Percentiles rank a stretch among this genome's conserved stretches.
These are phyloP conservation scores for Podospora tetraspora DNA, from an alignment of 495 filamentous ascomycete genomes.

Conservation along the genomic window DNA sequence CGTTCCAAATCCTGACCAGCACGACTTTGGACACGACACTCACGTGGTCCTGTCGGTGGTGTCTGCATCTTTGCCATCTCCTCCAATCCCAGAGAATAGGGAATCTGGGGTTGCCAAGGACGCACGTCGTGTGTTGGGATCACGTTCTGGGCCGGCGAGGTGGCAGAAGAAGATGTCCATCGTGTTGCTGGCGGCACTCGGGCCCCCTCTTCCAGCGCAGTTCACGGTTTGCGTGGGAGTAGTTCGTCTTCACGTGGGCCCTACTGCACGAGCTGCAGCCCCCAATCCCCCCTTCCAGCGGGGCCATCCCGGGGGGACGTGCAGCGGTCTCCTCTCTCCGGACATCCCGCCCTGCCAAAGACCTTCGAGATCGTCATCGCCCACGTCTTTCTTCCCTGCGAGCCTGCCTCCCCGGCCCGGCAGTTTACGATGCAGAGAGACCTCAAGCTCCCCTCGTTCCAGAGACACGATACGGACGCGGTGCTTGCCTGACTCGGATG, in stretches of 20 bases:
- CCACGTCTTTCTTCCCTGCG: background rate
- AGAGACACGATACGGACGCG: background rate
- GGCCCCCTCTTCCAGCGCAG: conserved; percentile 1
- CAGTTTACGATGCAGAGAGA: background rate
- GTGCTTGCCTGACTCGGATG: background rate
- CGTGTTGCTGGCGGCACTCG: conserved; percentile 2
- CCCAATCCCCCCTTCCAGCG: conserved; percentile 10
- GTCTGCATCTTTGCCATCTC: background rate
- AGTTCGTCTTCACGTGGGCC: conserved; percentile 19
- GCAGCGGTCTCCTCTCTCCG: background rate
- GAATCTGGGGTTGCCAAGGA: conserved; percentile 13
- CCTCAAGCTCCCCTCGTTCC: background rate
- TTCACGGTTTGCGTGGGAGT: conserved; percentile 13
- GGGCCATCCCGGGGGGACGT: conserved; percentile 11
- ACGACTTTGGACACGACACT: background rate
- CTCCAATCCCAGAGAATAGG: background rate
- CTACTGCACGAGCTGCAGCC: conserved; percentile 17
- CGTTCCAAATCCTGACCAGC: background rate
- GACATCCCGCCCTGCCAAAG: background rate
- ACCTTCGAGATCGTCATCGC: background rate
- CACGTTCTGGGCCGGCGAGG: background rate
- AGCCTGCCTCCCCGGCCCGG: background rate
- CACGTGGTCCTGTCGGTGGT: background rate
- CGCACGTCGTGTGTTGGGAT: conserved; percentile 1
- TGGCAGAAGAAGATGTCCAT: background rate